phyloP scores from a whole-genome alignment of 257 asterid genomes.

The Scutellaria galericulata region DNA sequence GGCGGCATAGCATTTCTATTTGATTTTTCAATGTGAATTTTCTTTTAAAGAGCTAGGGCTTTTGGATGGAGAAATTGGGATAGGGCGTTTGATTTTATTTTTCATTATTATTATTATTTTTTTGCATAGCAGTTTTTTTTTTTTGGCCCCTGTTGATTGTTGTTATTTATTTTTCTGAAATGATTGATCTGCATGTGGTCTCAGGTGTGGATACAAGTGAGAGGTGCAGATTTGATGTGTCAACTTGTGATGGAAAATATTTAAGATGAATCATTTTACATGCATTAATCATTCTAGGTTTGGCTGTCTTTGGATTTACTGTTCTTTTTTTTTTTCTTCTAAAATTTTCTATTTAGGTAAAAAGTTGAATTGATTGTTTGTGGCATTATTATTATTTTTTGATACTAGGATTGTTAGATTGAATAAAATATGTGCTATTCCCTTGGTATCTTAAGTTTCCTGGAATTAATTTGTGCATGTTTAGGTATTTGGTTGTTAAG shows the following conservation, averaged over 20 bases:
- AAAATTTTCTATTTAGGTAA: background rate
- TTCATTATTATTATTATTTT: background rate
- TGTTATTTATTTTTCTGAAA: slow-evolving; percentile 24
- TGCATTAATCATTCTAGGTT: background rate
- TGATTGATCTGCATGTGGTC: slow-evolving; percentile 33
- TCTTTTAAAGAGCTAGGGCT: slow-evolving; percentile 13
- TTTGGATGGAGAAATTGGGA: slow-evolving; percentile 27
- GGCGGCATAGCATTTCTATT: slow-evolving; percentile 26
- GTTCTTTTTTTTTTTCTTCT: background rate
- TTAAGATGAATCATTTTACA: background rate
- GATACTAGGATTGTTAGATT: slow-evolving; percentile 23
- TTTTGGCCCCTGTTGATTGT: background rate
- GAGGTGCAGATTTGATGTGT: slow-evolving; percentile 29
- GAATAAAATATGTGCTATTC: background rate
- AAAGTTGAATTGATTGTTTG: slow-evolving; percentile 23
- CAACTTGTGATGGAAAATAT: slow-evolving; percentile 6
- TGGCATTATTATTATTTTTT: background rate
- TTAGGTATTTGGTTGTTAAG: background rate
- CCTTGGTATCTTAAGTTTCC: slow-evolving; percentile 16
- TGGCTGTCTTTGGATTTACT: background rate
- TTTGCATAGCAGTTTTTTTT: no score
- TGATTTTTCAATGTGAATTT: background rate
- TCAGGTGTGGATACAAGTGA: slow-evolving; percentile 10
- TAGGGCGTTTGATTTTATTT: slow-evolving; percentile 9
- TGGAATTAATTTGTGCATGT: slow-evolving; percentile 6